Evolutionary conservation across 2,329 filamentous ascomycete genomes (phyloP).

Genomic region (Cladosporium sp.): DNA sequence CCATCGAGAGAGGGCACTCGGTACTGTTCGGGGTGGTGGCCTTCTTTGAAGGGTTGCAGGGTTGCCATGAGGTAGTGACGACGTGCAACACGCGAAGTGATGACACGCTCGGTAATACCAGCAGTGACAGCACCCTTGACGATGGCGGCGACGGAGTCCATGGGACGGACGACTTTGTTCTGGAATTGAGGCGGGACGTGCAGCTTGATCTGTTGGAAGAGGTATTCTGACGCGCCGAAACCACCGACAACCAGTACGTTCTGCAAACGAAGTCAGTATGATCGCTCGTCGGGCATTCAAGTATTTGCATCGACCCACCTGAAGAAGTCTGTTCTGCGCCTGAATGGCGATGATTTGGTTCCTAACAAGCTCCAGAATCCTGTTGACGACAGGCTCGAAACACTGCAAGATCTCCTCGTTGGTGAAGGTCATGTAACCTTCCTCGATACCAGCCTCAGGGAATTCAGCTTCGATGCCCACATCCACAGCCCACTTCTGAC

Average conservation of each 20-base stretch:
- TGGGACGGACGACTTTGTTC: conserved; percentile 94
- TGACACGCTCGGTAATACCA: conserved; percentile 93
- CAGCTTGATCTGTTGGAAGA: conserved; percentile 99
- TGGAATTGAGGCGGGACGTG: conserved; percentile 98
- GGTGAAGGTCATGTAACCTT: conserved; percentile 99
- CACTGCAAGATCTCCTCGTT: conserved; percentile 99
- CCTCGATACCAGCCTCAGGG: conserved; percentile 95
- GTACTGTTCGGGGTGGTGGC: conserved; percentile 96
- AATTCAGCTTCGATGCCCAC: conserved; percentile 98
- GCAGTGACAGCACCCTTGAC: conserved; percentile 98
- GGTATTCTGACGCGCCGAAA: conserved; percentile 96
- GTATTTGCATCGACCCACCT: conserved; percentile 48
- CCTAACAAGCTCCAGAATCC: conserved; percentile 89
- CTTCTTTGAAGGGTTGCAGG: conserved; percentile 97
- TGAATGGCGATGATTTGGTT: conserved; percentile 99
- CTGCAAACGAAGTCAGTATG: conserved; percentile 36
- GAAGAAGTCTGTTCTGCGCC: conserved; percentile 87
- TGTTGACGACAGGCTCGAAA: conserved; percentile 97
- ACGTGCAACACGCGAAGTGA: conserved; percentile 94
- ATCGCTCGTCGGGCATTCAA: neutral
- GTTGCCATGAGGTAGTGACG: conserved; percentile 99
- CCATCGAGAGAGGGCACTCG: conserved; percentile 94
- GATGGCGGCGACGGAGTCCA: conserved; percentile 98
- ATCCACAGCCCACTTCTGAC: conserved; percentile 96
- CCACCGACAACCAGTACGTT: conserved; percentile 97